Percentiles rank a stretch among this genome's conserved stretches.
phyloP scores from a whole-genome alignment of 2,329 filamentous ascomycete genomes.

The Penicillium verrucosum region DNA sequence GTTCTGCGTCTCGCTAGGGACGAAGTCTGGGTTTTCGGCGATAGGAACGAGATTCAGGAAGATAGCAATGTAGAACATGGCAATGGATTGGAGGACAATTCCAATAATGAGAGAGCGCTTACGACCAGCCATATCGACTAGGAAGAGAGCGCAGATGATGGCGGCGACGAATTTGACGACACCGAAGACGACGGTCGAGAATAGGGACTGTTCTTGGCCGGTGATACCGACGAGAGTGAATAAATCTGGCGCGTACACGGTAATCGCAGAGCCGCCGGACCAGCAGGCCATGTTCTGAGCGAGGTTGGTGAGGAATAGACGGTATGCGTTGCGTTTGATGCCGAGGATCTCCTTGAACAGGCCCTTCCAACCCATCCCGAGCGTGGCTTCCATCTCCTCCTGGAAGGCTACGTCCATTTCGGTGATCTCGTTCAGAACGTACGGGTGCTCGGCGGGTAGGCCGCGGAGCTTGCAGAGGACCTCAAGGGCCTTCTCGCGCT shows the following conservation, averaged over 20 bases:
- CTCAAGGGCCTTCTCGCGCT: constrained; percentile 43
- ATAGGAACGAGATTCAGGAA: constrained; percentile 61
- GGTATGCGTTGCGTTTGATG: constrained; percentile 65
- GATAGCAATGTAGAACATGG: constrained; percentile 58
- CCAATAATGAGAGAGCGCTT: constrained; percentile 60
- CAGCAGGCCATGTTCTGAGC: constrained; percentile 69
- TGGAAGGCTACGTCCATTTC: constrained; percentile 63
- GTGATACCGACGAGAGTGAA: constrained; percentile 67
- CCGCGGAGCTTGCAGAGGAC: constrained; percentile 6
- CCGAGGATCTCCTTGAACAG: constrained; percentile 64
- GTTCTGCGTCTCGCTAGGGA: constrained; percentile 47
- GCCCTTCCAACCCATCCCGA: constrained; percentile 59
- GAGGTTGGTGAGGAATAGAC: constrained; percentile 62
- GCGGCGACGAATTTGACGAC: constrained; percentile 66
- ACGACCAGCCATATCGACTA: constrained; percentile 70
- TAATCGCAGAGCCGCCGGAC: constrained; percentile 67
- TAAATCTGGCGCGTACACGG: constrained; percentile 68
- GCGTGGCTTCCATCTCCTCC: constrained; percentile 66
- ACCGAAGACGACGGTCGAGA: constrained; percentile 69
- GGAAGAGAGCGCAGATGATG: constrained; percentile 66
- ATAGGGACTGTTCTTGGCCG: constrained; percentile 63
- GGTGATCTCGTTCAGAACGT: constrained; percentile 58
- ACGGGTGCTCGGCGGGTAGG: constrained; percentile 25
- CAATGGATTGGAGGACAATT: constrained; percentile 55
- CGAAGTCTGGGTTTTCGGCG: constrained; percentile 44